Base-by-base conservation (phyloP, 78 protist genomes). In the Dictyostelium intermedium region DNA sequence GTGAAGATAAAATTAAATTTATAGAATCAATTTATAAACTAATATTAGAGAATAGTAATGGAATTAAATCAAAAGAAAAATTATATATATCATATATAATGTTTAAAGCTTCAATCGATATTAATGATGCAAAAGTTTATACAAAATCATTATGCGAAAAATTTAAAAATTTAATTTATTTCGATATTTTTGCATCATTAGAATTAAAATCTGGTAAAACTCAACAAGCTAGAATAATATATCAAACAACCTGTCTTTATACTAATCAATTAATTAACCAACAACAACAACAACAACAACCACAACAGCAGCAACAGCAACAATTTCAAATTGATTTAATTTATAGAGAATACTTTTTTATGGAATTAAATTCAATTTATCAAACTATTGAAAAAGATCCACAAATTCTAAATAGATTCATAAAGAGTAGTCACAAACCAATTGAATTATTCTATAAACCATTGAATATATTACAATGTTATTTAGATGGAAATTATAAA, bases 391-490 rank as follows among this genome's bases (percentile, higher is more conserved):
- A 35, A 18, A 78, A 66, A 8, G 94, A 89, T 70, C 47, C 87
- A 3, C 35, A 23, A 43, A 66, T 89, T 1, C 1, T 89, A 35
- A 89, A 69, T 7, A 89, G 83, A 45, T 89, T 89, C 50, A 89
- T 89, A 20, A 11, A 61, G 35, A 66, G 35, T 35, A 72, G 34
- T 34, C 45, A 27, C 34, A 34, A 72, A 77, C 60, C 30, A 43
- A 61, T 66, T 13, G 87, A 89, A 13, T 63, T 89, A 53, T 80
- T 89, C 23, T 25, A 34, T 10, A 23, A 72, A n/a, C 94, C 94
- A 14, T 45, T 89, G 5, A 73, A 89, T 35, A 50, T 89, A 32
- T 23, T 89, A 0, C 83, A 84, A 66, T 89, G 94, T 47, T 89
- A 53, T 41, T 11, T 39, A 13, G 94, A 89, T 41, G 53, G 56